Evolutionary conservation across 371 early-diverging fungal species (phyloP).

Genomic region (Ordospora colligata): DNA sequence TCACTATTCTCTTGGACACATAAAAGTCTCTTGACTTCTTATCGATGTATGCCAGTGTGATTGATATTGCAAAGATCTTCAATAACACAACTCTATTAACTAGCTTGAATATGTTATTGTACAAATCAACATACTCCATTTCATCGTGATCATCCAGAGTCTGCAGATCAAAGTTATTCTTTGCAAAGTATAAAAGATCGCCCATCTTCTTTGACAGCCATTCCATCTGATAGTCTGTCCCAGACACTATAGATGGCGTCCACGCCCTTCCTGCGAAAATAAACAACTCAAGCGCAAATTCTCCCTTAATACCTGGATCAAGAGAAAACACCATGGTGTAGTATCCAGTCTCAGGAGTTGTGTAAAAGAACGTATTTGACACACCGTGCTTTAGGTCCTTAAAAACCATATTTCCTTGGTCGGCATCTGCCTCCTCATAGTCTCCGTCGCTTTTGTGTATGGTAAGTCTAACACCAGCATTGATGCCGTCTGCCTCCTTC

Average conservation of each 20-base stretch:
- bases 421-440: constrained; percentile 12
- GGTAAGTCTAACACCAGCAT: not conserved
- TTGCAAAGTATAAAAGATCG: constrained; percentile 41
- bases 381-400: constrained; percentile 37
- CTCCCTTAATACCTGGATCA: not conserved
- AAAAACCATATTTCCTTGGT: constrained; percentile 23
- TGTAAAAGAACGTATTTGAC: constrained; percentile 46
- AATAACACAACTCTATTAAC: constrained; percentile 40
- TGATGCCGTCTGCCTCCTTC: constrained; percentile 12
- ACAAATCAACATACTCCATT: constrained; percentile 32
- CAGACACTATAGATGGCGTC: constrained; percentile 50
- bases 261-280: constrained; percentile 50
- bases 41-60: constrained; percentile 52
- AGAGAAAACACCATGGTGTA: constrained; percentile 44
- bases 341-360: constrained; percentile 32
- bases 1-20: constrained; percentile 51
- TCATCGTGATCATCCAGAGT: constrained; percentile 46
- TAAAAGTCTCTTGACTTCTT: constrained; percentile 53
- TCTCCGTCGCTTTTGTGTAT: constrained; percentile 27
- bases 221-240: constrained; percentile 52
- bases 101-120: constrained; percentile 41
- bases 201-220: constrained; percentile 44
- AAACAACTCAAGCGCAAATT: constrained; percentile 35
- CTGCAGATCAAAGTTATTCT: constrained; percentile 49
- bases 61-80: constrained; percentile 48